A percentile compares a stretch with the other conserved stretches of the same genome.
These are phyloP conservation scores for Rhamnella rubrinervis DNA, from an alignment of 331 rosid species.

Conservation along the genomic window DNA sequence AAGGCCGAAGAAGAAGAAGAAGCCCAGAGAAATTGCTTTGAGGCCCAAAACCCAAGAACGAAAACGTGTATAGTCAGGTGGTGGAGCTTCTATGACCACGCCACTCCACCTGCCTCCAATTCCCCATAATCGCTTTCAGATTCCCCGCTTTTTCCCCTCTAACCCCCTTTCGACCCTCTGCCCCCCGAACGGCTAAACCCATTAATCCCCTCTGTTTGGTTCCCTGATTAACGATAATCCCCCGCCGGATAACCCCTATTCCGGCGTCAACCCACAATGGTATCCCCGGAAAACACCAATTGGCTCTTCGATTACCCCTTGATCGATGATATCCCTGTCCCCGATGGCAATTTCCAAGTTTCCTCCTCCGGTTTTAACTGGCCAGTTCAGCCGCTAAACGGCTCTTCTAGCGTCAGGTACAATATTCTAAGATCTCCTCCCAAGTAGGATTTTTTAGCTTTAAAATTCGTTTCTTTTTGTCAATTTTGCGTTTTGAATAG, in stretches of 20 bases:
- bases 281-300: conserved; percentile 78
- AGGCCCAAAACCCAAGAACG: not conserved
- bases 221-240: conserved; percentile 7
- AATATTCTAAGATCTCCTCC: conserved; percentile 5
- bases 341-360: conserved; percentile 54
- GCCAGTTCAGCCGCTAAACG: conserved; percentile 56
- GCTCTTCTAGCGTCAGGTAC: conserved; percentile 56
- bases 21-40: no score
- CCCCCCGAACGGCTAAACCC: conserved; percentile 13
- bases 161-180: not conserved
- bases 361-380: conserved; percentile 62
- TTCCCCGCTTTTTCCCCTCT: conserved; percentile 5
- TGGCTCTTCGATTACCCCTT: conserved; percentile 79
- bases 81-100: conserved; percentile 25
- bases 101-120: conserved; percentile 25
- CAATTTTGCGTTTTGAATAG: not conserved
- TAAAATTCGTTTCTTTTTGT: not conserved
- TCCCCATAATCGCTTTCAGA: conserved; percentile 12
- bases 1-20: conserved; percentile 13
- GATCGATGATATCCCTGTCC: conserved; percentile 74
- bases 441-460: not conserved
- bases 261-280: conserved; percentile 58
- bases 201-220: conserved; percentile 11
- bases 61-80: conserved; percentile 11
- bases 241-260: conserved; percentile 19